Conservation (phyloP, 2,329 filamentous ascomycete species). For the Byssochlamys sp. region DNA sequence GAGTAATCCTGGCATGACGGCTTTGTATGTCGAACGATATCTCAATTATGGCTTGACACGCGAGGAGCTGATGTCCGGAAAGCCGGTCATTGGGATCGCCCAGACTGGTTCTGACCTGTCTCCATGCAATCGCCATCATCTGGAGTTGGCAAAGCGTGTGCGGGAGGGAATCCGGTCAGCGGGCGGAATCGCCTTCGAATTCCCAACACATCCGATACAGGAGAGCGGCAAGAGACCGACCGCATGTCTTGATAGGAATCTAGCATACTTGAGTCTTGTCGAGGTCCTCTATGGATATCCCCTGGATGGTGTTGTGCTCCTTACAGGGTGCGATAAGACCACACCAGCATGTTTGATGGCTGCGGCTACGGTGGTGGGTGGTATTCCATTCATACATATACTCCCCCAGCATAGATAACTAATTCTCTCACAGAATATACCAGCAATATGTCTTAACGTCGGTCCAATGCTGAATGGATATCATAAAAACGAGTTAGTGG, state of each 20-base stretch:
- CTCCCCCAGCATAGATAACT: background rate
- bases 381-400: background rate
- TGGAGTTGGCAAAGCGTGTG: conserved; percentile 42
- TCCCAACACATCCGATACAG: conserved; percentile 45
- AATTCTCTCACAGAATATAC: conserved; percentile 34
- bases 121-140: conserved; percentile 43
- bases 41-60: conserved; percentile 43
- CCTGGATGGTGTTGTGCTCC: conserved; percentile 42
- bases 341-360: conserved; percentile 45
- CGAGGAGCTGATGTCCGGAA: conserved; percentile 41
- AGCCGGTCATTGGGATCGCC: conserved; percentile 45
- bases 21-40: conserved; percentile 43
- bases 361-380: conserved; percentile 39
- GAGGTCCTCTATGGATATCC: conserved; percentile 42
- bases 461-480: conserved; percentile 47
- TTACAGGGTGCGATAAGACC: conserved; percentile 47
- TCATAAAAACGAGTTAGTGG: conserved; percentile 31
- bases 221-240: conserved; percentile 41
- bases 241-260: conserved; percentile 42
- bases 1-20: conserved; percentile 36
- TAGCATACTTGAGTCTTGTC: conserved; percentile 40
- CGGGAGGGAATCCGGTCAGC: conserved; percentile 42
- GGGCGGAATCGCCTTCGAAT: conserved; percentile 44
- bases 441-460: conserved; percentile 44
- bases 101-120: conserved; percentile 44